A percentile compares a stretch with the other conserved stretches of the same genome.
Conservation (phyloP, 805 yeast genomes). For the Candida glaebosa region DNA sequence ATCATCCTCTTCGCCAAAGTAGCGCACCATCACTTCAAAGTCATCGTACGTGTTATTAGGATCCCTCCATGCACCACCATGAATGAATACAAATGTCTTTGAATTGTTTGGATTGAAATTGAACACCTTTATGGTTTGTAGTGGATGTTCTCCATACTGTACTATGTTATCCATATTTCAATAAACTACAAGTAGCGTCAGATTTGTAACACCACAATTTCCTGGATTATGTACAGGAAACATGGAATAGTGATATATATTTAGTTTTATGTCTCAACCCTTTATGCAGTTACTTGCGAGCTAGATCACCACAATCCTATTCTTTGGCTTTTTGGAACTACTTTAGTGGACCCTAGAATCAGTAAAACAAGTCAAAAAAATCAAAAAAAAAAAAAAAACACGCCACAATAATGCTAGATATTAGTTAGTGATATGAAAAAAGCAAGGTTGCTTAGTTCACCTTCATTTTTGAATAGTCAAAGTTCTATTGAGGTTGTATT, state of each 20-base stretch:
- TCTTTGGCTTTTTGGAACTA: too few species aligned
- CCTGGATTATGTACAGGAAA: not conserved
- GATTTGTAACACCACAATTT: too few species aligned
- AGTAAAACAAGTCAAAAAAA: not conserved
- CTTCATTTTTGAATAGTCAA: too few species aligned
- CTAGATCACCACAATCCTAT: too few species aligned
- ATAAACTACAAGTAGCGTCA: too few species aligned
- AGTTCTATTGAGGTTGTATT: too few species aligned
- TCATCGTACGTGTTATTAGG: constrained; percentile 58
- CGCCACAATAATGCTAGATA: too few species aligned
- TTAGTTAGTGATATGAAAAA: too few species aligned
- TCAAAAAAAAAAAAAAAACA: not conserved
- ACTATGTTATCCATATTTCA: not conserved
- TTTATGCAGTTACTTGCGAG: too few species aligned
- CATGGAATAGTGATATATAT: too few species aligned
- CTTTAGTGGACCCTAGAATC: not conserved
- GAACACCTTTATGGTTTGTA: constrained; percentile 29
- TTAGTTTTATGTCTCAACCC: too few species aligned
- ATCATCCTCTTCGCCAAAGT: constrained; percentile 4
- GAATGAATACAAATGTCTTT: constrained; percentile 53
- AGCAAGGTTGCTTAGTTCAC: too few species aligned
- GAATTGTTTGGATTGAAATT: constrained; percentile 10
- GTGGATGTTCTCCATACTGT: constrained; percentile 30
- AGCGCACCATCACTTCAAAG: constrained; percentile 32
- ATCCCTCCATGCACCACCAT: constrained; percentile 92